Percentiles rank a stretch among this genome's conserved stretches.
Evolutionary conservation across 148 eudicot species (phyloP).

Genomic region (Camellia sinensis): DNA sequence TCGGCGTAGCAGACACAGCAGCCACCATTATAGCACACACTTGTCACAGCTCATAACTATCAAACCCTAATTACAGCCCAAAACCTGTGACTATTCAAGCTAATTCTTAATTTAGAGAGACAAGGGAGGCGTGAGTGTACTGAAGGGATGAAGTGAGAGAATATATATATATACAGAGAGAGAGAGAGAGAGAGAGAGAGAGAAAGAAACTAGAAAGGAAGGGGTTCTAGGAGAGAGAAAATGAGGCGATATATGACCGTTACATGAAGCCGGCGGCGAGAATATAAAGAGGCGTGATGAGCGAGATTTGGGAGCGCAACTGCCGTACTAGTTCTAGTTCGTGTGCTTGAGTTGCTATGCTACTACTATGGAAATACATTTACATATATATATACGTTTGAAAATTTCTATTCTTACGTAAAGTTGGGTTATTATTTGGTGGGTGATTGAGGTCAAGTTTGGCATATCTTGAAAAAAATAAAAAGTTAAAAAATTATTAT

Average conservation of each 20-base stretch:
- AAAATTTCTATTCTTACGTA: too few relatives aligned
- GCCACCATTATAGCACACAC: constrained; percentile 37
- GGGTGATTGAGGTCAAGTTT: neutral
- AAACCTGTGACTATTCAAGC: neutral
- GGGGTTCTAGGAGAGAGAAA: neutral
- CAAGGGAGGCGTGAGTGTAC: neutral
- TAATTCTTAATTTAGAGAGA: neutral
- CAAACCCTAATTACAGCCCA: constrained; percentile 23
- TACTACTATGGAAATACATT: too few relatives aligned
- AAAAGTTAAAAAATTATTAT: too few relatives aligned
- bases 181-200: too few relatives aligned
- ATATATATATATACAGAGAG: neutral
- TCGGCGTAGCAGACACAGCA: constrained; percentile 45
- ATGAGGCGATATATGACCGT: constrained; percentile 29
- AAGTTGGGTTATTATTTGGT: too few relatives aligned
- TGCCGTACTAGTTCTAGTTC: constrained; percentile 21
- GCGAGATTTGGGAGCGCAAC: constrained; percentile 28
- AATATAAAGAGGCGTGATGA: constrained; percentile 2
- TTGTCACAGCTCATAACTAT: neutral
- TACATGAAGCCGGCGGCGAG: constrained; percentile 21
- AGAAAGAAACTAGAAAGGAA: neutral
- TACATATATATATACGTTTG: too few relatives aligned
- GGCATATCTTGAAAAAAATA: too few relatives aligned
- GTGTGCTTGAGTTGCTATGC: constrained; percentile 1
- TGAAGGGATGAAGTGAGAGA: neutral